These are phyloP conservation scores for Chrysopogon serrulatus DNA, from an alignment of 176 grass and related monocot species.

Conservation along the genomic window DNA sequence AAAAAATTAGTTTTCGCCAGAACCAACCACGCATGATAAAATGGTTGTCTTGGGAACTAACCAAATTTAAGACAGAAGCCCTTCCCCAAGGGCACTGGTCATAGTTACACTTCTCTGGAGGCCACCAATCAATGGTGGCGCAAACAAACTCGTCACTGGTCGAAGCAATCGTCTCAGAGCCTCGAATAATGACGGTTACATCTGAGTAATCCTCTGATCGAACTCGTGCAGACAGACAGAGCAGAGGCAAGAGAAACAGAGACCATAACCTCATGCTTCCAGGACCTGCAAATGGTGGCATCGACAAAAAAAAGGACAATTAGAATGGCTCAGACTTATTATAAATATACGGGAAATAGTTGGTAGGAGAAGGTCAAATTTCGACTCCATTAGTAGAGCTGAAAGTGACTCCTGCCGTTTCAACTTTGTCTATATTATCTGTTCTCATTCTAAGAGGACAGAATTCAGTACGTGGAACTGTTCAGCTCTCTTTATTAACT, in stretches of 20 bases:
- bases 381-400: not conserved
- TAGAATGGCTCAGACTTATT: conserved; percentile 2
- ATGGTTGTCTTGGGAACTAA: conserved; percentile 10
- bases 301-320: not conserved
- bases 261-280: conserved; percentile 30
- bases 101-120: conserved; percentile 90
- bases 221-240: conserved; percentile 28
- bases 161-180: conserved; percentile 56
- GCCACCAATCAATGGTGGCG: conserved; percentile 97
- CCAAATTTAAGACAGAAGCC: conserved; percentile 83
- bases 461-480: not conserved
- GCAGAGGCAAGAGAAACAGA: conserved; percentile 37
- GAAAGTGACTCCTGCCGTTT: conserved; percentile 28
- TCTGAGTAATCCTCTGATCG: conserved; percentile 47
- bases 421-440: not conserved
- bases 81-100: conserved; percentile 85
- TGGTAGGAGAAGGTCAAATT: conserved; percentile 8
- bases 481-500: conserved; percentile 1
- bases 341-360: not conserved
- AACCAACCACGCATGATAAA: not conserved
- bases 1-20: conserved; percentile 1
- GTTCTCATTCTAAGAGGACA: conserved; percentile 13
- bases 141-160: conserved; percentile 76
- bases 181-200: conserved; percentile 61
- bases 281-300: conserved; percentile 25